phyloP scores from a whole-genome alignment of 2,329 filamentous ascomycete species.

The Bipolaris victoriae region DNA sequence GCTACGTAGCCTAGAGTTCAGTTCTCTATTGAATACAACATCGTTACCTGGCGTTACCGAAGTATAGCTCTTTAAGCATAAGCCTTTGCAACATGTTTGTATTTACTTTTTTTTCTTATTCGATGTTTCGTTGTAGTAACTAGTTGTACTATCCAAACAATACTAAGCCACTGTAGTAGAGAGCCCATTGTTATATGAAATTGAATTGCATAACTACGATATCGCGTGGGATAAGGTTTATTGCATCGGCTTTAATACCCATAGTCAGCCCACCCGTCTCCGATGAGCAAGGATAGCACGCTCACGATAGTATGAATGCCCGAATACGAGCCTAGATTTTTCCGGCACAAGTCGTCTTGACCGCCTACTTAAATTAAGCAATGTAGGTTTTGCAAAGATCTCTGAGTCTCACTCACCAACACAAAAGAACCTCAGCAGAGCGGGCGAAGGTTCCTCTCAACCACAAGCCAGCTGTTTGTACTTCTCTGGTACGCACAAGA shows the following conservation, averaged over 20 bases:
- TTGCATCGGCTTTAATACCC: not conserved
- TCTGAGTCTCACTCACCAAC: not conserved
- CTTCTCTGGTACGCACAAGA: not conserved
- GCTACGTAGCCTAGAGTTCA: no score
- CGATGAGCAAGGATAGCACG: not conserved
- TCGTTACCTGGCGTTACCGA: not conserved
- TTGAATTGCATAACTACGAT: not conserved
- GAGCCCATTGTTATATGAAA: not conserved
- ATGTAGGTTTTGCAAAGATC: not conserved
- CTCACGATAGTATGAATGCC: not conserved
- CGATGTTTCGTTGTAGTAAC: no score
- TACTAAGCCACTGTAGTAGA: not conserved
- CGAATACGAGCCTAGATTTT: not conserved
- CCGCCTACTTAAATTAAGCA: not conserved
- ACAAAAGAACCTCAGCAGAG: not conserved
- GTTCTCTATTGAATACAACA: no score
- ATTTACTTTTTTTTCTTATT: no score
- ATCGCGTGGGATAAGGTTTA: not conserved
- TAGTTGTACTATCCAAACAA: no score
- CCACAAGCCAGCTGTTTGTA: not conserved
- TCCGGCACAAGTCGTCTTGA: not conserved
- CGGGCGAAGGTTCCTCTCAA: not conserved
- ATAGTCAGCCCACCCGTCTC: not conserved
- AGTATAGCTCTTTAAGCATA: not conserved
- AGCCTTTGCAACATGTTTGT: not conserved